Percentiles rank a stretch among this genome's conserved stretches.
phyloP scores from a whole-genome alignment of 192 early-diverging fungal genomes.

The Umbelopsis isabellina region DNA sequence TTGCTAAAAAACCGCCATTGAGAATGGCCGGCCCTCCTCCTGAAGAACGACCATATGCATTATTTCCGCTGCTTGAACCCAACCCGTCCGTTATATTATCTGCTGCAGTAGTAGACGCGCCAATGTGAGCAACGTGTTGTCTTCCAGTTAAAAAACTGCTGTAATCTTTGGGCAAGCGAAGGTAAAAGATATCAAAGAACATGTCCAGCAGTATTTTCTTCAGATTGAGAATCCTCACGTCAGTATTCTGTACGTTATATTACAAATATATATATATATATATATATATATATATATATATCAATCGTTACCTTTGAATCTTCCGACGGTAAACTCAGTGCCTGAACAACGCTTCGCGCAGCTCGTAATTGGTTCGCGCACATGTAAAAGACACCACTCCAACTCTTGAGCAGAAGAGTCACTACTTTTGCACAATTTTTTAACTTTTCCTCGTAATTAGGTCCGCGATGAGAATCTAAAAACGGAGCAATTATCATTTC shows the following conservation, averaged over 20 bases:
- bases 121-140: conserved; percentile 40
- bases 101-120: conserved; percentile 2
- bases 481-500: conserved; percentile 82
- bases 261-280: no score
- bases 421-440: conserved; percentile 65
- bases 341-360: conserved; percentile 69
- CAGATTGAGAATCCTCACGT: background rate
- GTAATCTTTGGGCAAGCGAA: conserved; percentile 66
- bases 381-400: conserved; percentile 81
- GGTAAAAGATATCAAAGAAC: conserved; percentile 78
- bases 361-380: conserved; percentile 74
- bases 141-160: conserved; percentile 47
- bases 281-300: no score
- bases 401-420: conserved; percentile 68
- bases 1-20: conserved; percentile 18
- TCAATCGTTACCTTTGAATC: conserved; percentile 60
- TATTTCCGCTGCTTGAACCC: background rate
- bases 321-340: conserved; percentile 67
- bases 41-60: background rate
- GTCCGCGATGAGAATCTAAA: conserved; percentile 72
- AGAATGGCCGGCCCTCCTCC: conserved; percentile 5
- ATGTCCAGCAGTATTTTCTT: conserved; percentile 83
- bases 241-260: background rate
- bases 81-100: background rate
- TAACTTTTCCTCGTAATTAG: conserved; percentile 67